Base-by-base conservation (phyloP, 1,139 yeast genomes). In the Yamadazyma diddensiae region DNA sequence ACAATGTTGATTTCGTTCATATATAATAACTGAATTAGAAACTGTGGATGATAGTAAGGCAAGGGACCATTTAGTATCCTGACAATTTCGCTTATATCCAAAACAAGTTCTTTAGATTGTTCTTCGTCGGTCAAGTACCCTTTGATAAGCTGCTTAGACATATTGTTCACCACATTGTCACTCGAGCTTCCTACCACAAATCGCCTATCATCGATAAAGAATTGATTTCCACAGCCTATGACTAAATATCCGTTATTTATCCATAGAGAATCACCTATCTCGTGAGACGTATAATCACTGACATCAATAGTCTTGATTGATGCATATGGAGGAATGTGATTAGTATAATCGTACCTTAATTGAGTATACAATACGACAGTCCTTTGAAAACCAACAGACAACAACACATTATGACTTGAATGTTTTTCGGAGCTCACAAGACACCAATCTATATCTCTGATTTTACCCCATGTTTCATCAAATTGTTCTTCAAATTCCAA, bases 1-100 rank as follows among this genome's bases (percentile, higher is more conserved):
- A 80, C 94, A 4, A 79, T 52, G 4, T 62, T 59, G 8, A 73
- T 45, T 45, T 82, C 79, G 21, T 79, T 82, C 47, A 78, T 74
- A 48, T 82, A 81, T 12, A 90, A 56, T 3, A 82, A 65, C 52
- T 90, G 97, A 31, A 88, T 82, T 26, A 92, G 60, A 38, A 87
- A 73, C 54, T 88, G 96, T 0, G 98, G 98, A 50, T 92, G 97
- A 49, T 85, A 92, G 1, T 88, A 62, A 0, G 97, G 97, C 21
- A 92, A 57, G 0, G 95, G 94, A 18, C 97, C 96, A 58, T 88
- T 88, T 34, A 92, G 60, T 2, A 87, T 80, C 12, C 86, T 65
- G 27, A 84, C 85, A 36, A 88, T 66, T 47, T 85, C 74, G 19
- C 60, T 55, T 15, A 67, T 57, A 36, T 62, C 67, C 26, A 40